Base-by-base conservation (phyloP, 768 basidiomycete species). In the Boletus tylopilopsis region DNA sequence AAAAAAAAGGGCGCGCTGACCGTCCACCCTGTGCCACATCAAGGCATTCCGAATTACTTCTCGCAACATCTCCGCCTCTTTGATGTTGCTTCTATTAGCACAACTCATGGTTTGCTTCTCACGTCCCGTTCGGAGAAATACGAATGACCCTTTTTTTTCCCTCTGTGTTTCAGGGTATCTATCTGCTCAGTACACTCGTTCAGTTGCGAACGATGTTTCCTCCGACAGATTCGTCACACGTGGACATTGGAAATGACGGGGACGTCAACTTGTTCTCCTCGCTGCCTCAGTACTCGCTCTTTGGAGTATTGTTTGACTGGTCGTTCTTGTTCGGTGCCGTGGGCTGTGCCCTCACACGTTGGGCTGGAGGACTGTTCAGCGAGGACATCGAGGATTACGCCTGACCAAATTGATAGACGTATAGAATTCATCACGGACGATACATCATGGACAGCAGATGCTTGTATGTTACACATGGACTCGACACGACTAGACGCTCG, bases 171-270 rank as follows among this genome's bases (percentile, higher is more conserved):
- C 24, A 92, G 90, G 87, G 85, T 11, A 85, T 88, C 36, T 93
- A 93, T 63, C 78, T 92, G 30, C 78, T 93, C 24, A 84, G 88
- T 4, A 92, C 89, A 0, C 70, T 92, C 41, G 82, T 92, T 12
- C 90, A 93, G 64, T 74, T 93, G 39, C 84, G 90, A 34, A 82
- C 84, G 23, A 84, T 85, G 11, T 90, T 93, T 64, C 90, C 90
- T 2, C 79, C 82, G 1, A 64, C 76, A n/a, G 60, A 16, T 57
- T 53, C 60, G 34, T 60, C 34, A 46, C 51, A 50, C 18, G 16
- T 41, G 43, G 53, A 49, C 6, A 52, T 24, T 19, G 50, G 34
- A 10, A 45, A 42, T 12, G 52, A 51, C 1, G 47, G 51, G 16
- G 56, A 58, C 15, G 49, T 67, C 19, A 87, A 85, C 57, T 70